Percentiles rank a stretch among this genome's conserved stretches.
phyloP scores from a whole-genome alignment of 805 yeast species.

The Metschnikowia chrysomelidarum region DNA sequence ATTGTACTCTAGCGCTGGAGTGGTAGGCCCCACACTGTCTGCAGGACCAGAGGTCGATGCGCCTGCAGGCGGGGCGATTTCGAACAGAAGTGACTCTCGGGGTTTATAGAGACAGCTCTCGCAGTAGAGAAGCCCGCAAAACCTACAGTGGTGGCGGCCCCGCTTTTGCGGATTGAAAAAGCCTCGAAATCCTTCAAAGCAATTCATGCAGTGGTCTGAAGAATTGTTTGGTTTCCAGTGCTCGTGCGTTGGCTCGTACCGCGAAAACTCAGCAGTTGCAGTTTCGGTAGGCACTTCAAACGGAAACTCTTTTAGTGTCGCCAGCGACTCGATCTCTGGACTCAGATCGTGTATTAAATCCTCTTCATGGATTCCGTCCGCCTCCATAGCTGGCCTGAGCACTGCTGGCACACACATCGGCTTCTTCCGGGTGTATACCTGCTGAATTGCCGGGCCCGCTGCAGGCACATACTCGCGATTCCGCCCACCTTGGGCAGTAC shows the following conservation, averaged over 20 bases:
- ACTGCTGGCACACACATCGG: slow-evolving; percentile 54
- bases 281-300: slow-evolving; percentile 12
- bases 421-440: slow-evolving; percentile 46
- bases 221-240: slow-evolving; percentile 52
- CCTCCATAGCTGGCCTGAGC: slow-evolving; percentile 37
- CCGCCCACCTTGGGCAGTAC: slow-evolving; percentile 5
- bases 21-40: no score
- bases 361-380: slow-evolving; percentile 11
- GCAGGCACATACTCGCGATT: slow-evolving; percentile 4
- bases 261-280: slow-evolving; percentile 1
- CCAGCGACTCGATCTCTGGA: slow-evolving; percentile 11
- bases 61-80: slow-evolving; percentile 10
- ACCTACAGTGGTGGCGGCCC: slow-evolving; percentile 20
- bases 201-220: slow-evolving; percentile 42
- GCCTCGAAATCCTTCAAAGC: slow-evolving; percentile 34
- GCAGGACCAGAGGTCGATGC: not conserved
- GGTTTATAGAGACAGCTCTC: slow-evolving; percentile 25
- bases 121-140: slow-evolving; percentile 19
- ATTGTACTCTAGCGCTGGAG: no score
- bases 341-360: slow-evolving; percentile 13
- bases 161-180: slow-evolving; percentile 27
- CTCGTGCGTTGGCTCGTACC: slow-evolving; percentile 45
- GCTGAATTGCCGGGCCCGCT: slow-evolving; percentile 24
- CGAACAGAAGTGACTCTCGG: slow-evolving; percentile 13
- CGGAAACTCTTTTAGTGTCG: slow-evolving; percentile 13